These are phyloP conservation scores for Neonectria neomacrospora DNA, from an alignment of 2,329 filamentous ascomycete genomes.

Conservation along the genomic window DNA sequence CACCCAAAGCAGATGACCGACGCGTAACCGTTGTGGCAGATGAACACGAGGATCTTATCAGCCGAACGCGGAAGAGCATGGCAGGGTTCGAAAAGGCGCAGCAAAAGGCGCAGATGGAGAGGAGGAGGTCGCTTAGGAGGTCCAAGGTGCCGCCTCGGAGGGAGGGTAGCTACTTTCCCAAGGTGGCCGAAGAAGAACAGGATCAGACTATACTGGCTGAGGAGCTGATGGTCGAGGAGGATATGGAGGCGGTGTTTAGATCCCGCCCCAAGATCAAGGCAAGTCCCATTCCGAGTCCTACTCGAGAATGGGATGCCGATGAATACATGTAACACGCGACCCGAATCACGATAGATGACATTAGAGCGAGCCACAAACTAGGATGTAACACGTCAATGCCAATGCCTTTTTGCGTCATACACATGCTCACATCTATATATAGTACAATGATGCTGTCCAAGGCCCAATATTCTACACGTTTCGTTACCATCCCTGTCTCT, in stretches of 20 bases:
- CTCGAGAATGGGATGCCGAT: constrained; percentile 48
- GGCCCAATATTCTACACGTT: constrained; percentile 31
- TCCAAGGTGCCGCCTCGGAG: constrained; percentile 53
- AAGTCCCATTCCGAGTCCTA: constrained; percentile 72
- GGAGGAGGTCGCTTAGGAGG: constrained; percentile 62
- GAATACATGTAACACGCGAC: constrained; percentile 39
- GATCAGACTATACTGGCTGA: constrained; percentile 68
- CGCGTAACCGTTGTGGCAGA: constrained; percentile 33
- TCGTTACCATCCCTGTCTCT: constrained; percentile 79
- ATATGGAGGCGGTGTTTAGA: constrained; percentile 86
- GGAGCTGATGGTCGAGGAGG: constrained; percentile 76
- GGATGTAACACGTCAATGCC: constrained; percentile 2
- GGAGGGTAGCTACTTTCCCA: constrained; percentile 60
- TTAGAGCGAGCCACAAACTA: neutral
- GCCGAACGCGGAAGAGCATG: constrained; percentile 71
- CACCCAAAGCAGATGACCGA: constrained; percentile 33
- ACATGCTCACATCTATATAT: constrained; percentile 42
- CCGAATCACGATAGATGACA: constrained; percentile 29
- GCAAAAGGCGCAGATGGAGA: constrained; percentile 69
- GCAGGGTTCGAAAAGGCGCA: constrained; percentile 69
- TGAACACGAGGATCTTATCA: constrained; percentile 62
- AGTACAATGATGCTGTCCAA: constrained; percentile 39
- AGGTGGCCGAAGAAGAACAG: constrained; percentile 58
- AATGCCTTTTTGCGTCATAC: constrained; percentile 30
- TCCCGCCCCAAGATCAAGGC: constrained; percentile 82